These are phyloP conservation scores for Moniliophthora roreri DNA, from an alignment of 1,284 basidiomycete species.

Conservation along the genomic window DNA sequence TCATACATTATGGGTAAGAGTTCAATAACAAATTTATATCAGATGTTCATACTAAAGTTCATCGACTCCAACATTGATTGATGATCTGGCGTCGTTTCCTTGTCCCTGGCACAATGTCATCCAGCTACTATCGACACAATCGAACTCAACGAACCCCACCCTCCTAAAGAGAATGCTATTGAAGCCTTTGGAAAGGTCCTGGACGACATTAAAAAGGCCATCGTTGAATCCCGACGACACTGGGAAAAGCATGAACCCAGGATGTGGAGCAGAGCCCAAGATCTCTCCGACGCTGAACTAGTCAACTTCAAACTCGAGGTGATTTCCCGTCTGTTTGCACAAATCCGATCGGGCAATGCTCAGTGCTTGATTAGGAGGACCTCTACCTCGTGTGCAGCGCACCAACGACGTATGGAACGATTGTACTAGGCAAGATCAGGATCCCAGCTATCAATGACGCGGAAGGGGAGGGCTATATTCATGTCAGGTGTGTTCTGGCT, in stretches of 20 bases:
- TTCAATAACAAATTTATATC: too few species aligned
- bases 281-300: constrained; percentile 53
- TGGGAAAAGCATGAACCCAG: constrained; percentile 73
- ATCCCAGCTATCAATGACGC: constrained; percentile 64
- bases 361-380: too few species aligned
- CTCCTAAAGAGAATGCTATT: constrained; percentile 55
- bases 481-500: constrained; percentile 58
- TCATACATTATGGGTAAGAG: too few species aligned
- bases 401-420: constrained; percentile 59
- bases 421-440: constrained; percentile 75
- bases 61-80: too few species aligned
- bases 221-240: constrained; percentile 60
- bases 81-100: too few species aligned
- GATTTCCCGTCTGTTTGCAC: background rate
- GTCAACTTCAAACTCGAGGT: constrained; percentile 49
- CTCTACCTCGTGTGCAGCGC: constrained; percentile 55
- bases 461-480: constrained; percentile 64
- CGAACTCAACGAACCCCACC: constrained; percentile 55
- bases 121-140: constrained; percentile 61
- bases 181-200: constrained; percentile 61
- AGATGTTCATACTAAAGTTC: too few species aligned
- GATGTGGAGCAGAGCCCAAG: constrained; percentile 67
- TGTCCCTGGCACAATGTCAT: too few species aligned
- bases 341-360: too few species aligned
- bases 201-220: constrained; percentile 57